Base-by-base conservation (phyloP, 2,329 filamentous ascomycete species). In the Dactylellina leptospora region DNA sequence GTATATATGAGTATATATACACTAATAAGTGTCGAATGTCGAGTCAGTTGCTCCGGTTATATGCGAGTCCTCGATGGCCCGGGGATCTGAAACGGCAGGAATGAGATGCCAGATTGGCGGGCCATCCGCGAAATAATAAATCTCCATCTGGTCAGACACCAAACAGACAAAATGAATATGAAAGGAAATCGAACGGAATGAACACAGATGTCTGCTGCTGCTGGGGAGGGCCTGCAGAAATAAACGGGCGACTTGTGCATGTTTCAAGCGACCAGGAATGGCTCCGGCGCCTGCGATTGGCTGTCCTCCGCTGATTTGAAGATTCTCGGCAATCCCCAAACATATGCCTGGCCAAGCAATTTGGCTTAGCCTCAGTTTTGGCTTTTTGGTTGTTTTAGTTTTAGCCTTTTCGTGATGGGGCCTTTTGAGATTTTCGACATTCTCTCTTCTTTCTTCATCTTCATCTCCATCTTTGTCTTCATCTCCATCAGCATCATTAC, bases 221-320 rank as follows among this genome's bases (percentile, higher is more conserved):
- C n/a, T 8, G 38, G n/a, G 6, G 6, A 33, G 6, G 9, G 42
- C 44, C 44, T 48, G 44, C 44, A 48, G 44, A 48, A 48, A 25
- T 23, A 11, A 13, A 36, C 58, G 36, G 58, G 45, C 45, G 53
- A 47, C 45, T 16, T 62, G 58, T 53, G 58, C 47, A 61, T 63
- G 48, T 63, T 63, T 63, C 59, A 63, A 63, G 59, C 47, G 47
- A 53, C 22, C 40, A n/a, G n/a, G n/a, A n/a, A n/a, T n/a, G n/a
- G n/a, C 38, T 30, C 27, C 50, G 18, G 23, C 28, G 38, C 28
- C 18, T n/a, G 40, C 11, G 38, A 63, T 63, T 63, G 60, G 60
- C 50, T 42, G 40, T 38, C 30, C 42, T 9, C 20, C 20, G 8
- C 22, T 8, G 13, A 38, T 42, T 63, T 63, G 50, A 63, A 63